These are phyloP conservation scores for Amaranthus palmeri DNA, from an alignment of 148 eudicot genomes.

Conservation along the genomic window DNA sequence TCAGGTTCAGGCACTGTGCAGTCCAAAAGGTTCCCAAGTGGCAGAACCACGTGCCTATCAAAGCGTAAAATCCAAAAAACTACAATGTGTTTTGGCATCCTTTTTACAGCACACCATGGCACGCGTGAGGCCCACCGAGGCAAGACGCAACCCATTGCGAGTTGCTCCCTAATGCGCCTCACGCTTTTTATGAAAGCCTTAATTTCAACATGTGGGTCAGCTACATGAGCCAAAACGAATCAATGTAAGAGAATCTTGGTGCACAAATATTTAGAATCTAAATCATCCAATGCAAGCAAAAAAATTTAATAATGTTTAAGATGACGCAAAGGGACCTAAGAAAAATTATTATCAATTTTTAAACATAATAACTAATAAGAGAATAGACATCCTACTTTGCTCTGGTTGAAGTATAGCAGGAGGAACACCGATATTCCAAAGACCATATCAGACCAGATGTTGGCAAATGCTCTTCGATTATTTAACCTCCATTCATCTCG, in stretches of 20 bases:
- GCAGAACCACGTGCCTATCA: too few relatives aligned
- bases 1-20: neutral
- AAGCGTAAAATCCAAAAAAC: too few relatives aligned
- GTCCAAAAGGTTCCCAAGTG: too few relatives aligned
- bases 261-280: neutral
- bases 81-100: too few relatives aligned
- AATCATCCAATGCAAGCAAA: neutral
- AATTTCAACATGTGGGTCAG: too few relatives aligned
- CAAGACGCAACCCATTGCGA: too few relatives aligned
- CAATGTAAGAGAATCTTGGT: too few relatives aligned
- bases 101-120: too few relatives aligned
- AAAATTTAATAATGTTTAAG: neutral
- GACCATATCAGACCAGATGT: slow-evolving; percentile 85
- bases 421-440: slow-evolving; percentile 78
- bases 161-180: too few relatives aligned
- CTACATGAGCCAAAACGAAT: too few relatives aligned
- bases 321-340: neutral
- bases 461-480: slow-evolving; percentile 91
- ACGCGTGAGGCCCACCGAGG: too few relatives aligned
- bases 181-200: too few relatives aligned
- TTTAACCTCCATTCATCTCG: slow-evolving; percentile 75
- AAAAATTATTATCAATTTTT: neutral
- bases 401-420: slow-evolving; percentile 81
- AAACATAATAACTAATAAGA: slow-evolving; percentile 1
- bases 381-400: slow-evolving; percentile 47